Evolutionary conservation across 805 yeast species (phyloP).

Genomic region (Komagataella phaffii): DNA sequence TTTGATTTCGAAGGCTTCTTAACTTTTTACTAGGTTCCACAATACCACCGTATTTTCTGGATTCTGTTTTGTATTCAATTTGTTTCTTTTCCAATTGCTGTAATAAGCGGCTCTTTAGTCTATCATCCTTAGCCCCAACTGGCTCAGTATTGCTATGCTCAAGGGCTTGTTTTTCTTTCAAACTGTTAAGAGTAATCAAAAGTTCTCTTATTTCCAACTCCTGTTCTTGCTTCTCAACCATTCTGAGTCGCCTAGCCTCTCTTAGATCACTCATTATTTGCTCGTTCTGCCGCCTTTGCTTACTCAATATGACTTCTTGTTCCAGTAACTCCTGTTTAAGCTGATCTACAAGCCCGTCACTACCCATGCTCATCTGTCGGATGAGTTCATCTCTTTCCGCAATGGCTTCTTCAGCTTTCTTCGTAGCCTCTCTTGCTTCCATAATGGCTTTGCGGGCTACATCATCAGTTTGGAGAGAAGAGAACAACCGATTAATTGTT

Average conservation of each 20-base stretch:
- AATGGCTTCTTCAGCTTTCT: conserved; percentile 24
- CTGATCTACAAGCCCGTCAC: conserved; percentile 55
- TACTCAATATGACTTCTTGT: conserved; percentile 40
- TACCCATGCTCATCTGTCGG: conserved; percentile 36
- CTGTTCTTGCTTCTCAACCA: conserved; percentile 60
- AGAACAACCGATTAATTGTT: conserved; percentile 60
- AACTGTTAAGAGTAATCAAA: conserved; percentile 44
- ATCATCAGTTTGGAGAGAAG: conserved; percentile 73
- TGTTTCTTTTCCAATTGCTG: conserved; percentile 31
- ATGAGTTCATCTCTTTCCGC: conserved; percentile 24
- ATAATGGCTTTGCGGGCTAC: conserved; percentile 59
- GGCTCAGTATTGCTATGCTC: conserved; percentile 12
- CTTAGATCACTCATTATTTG: conserved; percentile 48
- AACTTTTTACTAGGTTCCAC: conserved; percentile 70
- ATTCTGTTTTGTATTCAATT: conserved; percentile 20
- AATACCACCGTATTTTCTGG: conserved; percentile 26
- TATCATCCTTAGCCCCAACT: conserved; percentile 11
- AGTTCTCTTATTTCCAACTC: conserved; percentile 69
- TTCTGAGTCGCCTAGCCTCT: conserved; percentile 43
- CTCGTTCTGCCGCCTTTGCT: conserved; percentile 49
- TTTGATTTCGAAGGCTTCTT: conserved; percentile 62
- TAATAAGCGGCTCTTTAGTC: conserved; percentile 25
- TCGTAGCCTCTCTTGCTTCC: conserved; percentile 26
- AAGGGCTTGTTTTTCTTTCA: conserved; percentile 7
- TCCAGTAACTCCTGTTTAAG: conserved; percentile 51